A percentile compares a stretch with the other conserved stretches of the same genome.
These are phyloP conservation scores for Adansonia grandidieri DNA, from an alignment of 441 rosid species.

Conservation along the genomic window DNA sequence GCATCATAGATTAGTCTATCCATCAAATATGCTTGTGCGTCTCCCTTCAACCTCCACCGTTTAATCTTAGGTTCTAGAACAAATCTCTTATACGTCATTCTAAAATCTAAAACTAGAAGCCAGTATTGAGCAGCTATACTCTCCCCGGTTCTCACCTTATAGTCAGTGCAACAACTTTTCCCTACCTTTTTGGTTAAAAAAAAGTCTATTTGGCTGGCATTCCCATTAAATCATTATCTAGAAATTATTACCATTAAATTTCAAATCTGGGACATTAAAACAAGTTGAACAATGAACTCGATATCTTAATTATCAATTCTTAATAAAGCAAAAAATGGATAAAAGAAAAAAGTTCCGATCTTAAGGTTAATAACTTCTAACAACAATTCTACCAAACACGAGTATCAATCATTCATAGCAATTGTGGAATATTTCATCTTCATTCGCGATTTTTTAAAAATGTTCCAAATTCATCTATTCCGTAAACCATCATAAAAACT, in stretches of 20 bases:
- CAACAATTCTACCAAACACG: background rate
- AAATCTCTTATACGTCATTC: background rate
- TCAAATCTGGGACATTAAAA: background rate
- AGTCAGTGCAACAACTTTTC: constrained; percentile 9
- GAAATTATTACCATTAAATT: background rate
- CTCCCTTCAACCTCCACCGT: background rate
- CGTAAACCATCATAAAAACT: background rate
- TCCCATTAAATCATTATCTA: background rate
- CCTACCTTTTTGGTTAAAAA: constrained; percentile 1
- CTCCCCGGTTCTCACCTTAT: too few species aligned
- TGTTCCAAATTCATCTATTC: too few species aligned
- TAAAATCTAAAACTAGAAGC: background rate
- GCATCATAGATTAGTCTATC: background rate
- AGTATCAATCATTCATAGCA: background rate
- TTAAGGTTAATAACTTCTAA: background rate
- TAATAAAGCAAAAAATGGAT: background rate
- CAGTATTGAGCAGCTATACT: background rate
- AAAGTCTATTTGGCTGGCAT: constrained; percentile 1
- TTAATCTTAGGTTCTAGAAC: background rate
- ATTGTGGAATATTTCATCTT: background rate
- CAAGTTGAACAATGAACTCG: background rate
- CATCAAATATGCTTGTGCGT: background rate
- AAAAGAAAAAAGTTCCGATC: background rate
- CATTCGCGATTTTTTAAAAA: background rate
- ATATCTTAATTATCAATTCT: background rate